Conservation (phyloP, 2,329 filamentous ascomycete species). For the Colletotrichum eremochloae region DNA sequence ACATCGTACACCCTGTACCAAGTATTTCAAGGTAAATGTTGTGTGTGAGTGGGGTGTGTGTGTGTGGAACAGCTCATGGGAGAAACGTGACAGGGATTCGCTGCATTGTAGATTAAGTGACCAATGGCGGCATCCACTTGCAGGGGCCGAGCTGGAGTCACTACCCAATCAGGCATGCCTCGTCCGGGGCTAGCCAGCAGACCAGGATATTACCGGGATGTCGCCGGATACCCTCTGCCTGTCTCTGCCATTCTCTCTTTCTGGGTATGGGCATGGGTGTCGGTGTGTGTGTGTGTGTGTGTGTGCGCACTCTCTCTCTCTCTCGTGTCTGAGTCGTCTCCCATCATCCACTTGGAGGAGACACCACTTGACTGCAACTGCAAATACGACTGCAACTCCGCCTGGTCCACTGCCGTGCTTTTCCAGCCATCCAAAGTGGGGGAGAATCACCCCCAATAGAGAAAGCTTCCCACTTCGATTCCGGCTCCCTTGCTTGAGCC, state of each 20-base stretch:
- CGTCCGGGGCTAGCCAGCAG: constrained; percentile 61
- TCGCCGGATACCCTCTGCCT: constrained; percentile 23
- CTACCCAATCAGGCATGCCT: constrained; percentile 65
- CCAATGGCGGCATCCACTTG: constrained; percentile 60
- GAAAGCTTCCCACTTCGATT: constrained; percentile 31
- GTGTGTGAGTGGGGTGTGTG: too few species aligned
- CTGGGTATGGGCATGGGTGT: background rate
- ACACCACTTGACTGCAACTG: background rate
- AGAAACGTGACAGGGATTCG: constrained; percentile 64
- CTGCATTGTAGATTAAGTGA: constrained; percentile 64
- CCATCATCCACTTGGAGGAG: constrained; percentile 12
- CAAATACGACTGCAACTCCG: constrained; percentile 7
- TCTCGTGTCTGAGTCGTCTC: constrained; percentile 3
- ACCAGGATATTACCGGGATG: constrained; percentile 54
- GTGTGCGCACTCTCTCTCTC: background rate
- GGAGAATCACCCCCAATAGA: background rate
- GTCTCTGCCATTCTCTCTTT: background rate
- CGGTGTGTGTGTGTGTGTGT: background rate
- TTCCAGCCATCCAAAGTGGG: constrained; percentile 22
- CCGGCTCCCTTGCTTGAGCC: constrained; percentile 27
- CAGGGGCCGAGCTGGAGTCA: constrained; percentile 57
- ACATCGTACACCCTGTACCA: too few species aligned
- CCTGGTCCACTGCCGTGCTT: constrained; percentile 1
- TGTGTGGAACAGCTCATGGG: constrained; percentile 62
- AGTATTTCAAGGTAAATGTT: too few species aligned